Conservation (phyloP, 139 green algal species). For the Closterium sp. region DNA sequence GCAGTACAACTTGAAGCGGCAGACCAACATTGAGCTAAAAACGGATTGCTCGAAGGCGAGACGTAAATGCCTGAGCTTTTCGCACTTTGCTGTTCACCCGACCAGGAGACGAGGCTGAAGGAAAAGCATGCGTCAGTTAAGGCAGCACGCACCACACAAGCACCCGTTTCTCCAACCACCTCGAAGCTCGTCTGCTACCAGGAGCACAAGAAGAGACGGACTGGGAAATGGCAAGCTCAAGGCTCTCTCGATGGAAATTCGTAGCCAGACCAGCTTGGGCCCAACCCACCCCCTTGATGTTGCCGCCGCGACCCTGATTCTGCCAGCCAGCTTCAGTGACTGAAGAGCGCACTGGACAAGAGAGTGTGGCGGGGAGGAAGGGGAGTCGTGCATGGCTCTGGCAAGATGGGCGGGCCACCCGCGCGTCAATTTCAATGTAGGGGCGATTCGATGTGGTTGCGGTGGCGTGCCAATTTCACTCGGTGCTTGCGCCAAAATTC, state of each 20-base stretch:
- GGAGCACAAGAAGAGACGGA: too few relatives aligned
- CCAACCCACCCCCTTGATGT: too few relatives aligned
- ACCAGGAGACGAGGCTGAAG: background rate
- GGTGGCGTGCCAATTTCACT: background rate
- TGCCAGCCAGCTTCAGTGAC: too few relatives aligned
- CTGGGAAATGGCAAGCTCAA: too few relatives aligned
- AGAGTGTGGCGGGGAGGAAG: too few relatives aligned
- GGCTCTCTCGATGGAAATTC: too few relatives aligned
- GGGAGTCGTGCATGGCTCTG: background rate
- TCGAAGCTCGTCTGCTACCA: too few relatives aligned
- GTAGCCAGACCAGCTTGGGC: too few relatives aligned
- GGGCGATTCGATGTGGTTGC: background rate
- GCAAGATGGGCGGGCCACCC: too few relatives aligned
- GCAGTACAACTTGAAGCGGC: background rate
- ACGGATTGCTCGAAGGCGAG: background rate
- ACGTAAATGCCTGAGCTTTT: background rate
- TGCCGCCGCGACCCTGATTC: too few relatives aligned
- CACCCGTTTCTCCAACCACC: background rate
- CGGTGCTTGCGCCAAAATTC: background rate
- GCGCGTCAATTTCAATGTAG: background rate
- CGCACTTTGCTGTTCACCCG: background rate
- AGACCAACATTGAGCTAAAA: background rate
- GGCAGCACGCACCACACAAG: background rate
- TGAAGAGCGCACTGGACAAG: too few relatives aligned
- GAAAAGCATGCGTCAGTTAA: too few relatives aligned